Base-by-base conservation (phyloP, 768 basidiomycete species). In the Tricholomella constricta region DNA sequence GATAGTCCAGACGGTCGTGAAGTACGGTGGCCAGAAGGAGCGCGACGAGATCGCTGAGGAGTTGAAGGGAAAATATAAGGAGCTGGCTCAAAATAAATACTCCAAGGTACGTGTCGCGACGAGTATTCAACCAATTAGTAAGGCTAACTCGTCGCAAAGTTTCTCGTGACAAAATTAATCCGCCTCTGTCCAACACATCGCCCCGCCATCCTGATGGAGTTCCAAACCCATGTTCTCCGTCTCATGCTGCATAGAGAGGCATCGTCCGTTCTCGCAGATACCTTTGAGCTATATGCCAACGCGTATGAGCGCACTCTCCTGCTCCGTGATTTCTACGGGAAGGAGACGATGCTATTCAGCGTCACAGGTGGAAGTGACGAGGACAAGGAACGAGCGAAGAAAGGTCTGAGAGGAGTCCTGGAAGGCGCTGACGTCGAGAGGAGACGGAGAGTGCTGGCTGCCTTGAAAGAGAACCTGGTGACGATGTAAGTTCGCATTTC, bases 321-420 rank as follows among this genome's bases (percentile, higher is more conserved):
- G 5, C 73, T 96, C 6, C 83, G 88, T 15, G 91, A 94, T 55
- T 93, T 97, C 57, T 98, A 94, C 59, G 94, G 94, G 12, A 91
- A 89, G 66, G 94, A 98, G 67, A 86, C 85, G 0, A 74, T 79
- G 2, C 70, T 98, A 26, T 93, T 96, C 69, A 76, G 71, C 6
- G 59, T 79, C 6, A 80, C 75, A 0, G 72, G 64, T 17, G 84
- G 83, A 12, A 85, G 80, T 40, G 79, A 77, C 0, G 80, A 80
- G 45, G 84, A 88, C 42, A 86, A 84, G 65, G 87, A 83, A 56
- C 71, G 72, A 12, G 80, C 82, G 4, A 86, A 80, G 66, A 83
- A 80, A 55, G 89, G 90, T 0, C 69, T 96, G 41, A 73, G 74
- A 14, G 89, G 86, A 1, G 72, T 91, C 2, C 67, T 96, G 37